These are phyloP conservation scores for Chaetoceros tenuissimus DNA, from an alignment of 108 stramenopile species.

Conservation along the genomic window DNA sequence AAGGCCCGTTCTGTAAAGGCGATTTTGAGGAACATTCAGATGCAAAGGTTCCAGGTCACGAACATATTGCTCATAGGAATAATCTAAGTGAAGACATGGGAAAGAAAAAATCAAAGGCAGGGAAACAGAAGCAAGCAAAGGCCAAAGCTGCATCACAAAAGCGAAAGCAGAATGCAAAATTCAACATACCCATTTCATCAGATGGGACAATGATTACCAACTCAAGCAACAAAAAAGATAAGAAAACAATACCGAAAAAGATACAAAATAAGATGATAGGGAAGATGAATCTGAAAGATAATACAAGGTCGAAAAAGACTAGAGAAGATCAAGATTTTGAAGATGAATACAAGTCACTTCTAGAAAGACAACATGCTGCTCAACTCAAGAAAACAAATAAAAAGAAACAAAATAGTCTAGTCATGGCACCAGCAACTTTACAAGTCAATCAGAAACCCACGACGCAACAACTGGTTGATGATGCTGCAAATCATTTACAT, in stretches of 20 bases:
- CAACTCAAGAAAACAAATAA: background rate
- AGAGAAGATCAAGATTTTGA: background rate
- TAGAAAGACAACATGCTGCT: background rate
- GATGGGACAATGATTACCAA: background rate
- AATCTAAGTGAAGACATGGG: background rate
- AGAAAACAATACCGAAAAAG: background rate
- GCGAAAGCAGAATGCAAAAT: background rate
- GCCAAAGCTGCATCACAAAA: background rate
- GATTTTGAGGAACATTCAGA: no score
- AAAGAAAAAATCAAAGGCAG: background rate
- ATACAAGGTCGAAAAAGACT: background rate
- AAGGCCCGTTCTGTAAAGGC: no score
- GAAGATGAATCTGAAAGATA: background rate
- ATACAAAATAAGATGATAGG: no score
- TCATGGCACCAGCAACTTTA: background rate
- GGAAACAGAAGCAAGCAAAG: constrained; percentile 2
- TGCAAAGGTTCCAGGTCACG: no score
- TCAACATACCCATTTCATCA: background rate
- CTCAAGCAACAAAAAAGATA: background rate
- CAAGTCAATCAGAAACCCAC: background rate
- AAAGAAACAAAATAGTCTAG: background rate
- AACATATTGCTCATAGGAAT: background rate
- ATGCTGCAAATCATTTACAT: background rate
- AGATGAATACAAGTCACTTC: background rate
- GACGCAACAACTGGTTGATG: background rate